phyloP scores from a whole-genome alignment of 2,329 filamentous ascomycete genomes.

The Incumbomyces delicatus region DNA sequence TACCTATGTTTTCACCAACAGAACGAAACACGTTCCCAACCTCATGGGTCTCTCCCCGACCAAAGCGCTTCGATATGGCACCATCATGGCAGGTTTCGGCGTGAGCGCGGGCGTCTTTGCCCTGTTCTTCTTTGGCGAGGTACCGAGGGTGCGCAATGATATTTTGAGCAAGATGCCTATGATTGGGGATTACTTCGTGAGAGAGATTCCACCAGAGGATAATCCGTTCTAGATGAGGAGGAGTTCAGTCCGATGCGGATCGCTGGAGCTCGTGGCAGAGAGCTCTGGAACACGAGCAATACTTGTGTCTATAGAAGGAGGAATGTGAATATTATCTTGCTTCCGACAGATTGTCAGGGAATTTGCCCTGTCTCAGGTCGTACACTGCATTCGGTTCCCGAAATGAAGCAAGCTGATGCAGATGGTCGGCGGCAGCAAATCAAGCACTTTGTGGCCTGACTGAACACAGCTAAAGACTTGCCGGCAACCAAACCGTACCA shows the following conservation, averaged over 20 bases:
- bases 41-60: constrained; percentile 16
- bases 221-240: constrained; percentile 30
- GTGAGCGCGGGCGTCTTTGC: constrained; percentile 49
- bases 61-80: constrained; percentile 27
- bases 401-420: no score
- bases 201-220: constrained; percentile 53
- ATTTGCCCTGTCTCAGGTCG: neutral
- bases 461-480: no score
- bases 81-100: constrained; percentile 46
- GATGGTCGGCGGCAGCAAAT: no score
- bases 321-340: neutral
- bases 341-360: neutral
- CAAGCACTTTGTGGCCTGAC: no score
- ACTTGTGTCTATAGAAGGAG: neutral
- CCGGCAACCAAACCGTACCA: no score
- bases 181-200: constrained; percentile 47
- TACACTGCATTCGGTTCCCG: no score
- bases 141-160: constrained; percentile 53
- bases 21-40: constrained; percentile 17
- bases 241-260: neutral
- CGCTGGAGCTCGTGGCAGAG: neutral
- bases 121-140: constrained; percentile 55
- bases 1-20: neutral
- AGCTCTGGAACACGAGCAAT: neutral
- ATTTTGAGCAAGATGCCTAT: constrained; percentile 53